phyloP scores from a whole-genome alignment of 192 early-diverging fungal genomes.

The Rhizophagus clarus region DNA sequence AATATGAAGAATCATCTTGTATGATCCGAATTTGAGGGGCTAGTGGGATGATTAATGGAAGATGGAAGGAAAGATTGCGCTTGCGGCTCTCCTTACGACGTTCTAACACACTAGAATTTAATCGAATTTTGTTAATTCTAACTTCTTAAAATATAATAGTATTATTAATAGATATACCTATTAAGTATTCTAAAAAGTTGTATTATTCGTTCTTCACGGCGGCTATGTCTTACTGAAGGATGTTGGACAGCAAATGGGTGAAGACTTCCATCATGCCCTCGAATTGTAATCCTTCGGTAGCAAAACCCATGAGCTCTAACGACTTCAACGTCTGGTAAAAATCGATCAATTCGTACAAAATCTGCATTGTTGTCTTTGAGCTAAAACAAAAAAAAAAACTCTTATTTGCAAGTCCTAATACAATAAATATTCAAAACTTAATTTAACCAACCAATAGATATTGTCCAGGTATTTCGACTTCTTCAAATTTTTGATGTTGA shows the following conservation, averaged over 20 bases:
- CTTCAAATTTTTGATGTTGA: conserved; percentile 98
- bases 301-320: conserved; percentile 75
- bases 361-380: conserved; percentile 74
- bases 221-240: conserved; percentile 83
- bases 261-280: conserved; percentile 88
- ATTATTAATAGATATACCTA: conserved; percentile 40
- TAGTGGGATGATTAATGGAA: conserved; percentile 91
- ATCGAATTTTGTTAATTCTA: not conserved
- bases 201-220: conserved; percentile 93
- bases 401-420: no score
- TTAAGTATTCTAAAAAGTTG: conserved; percentile 95
- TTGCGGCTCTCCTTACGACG: conserved; percentile 79
- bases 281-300: conserved; percentile 79
- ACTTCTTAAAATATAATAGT: not conserved
- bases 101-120: conserved; percentile 65
- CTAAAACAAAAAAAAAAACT: conserved; percentile 12
- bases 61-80: conserved; percentile 77
- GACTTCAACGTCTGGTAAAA: conserved; percentile 88
- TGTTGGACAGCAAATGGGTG: conserved; percentile 95
- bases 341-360: conserved; percentile 94
- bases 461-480: conserved; percentile 98
- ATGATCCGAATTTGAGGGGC: conserved; percentile 92
- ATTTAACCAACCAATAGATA: conserved; percentile 74
- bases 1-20: conserved; percentile 88
- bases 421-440: not conserved